Percentiles rank a stretch among this genome's conserved stretches.
phyloP scores from a whole-genome alignment of 371 early-diverging fungal genomes.

The Mortierella sp. region DNA sequence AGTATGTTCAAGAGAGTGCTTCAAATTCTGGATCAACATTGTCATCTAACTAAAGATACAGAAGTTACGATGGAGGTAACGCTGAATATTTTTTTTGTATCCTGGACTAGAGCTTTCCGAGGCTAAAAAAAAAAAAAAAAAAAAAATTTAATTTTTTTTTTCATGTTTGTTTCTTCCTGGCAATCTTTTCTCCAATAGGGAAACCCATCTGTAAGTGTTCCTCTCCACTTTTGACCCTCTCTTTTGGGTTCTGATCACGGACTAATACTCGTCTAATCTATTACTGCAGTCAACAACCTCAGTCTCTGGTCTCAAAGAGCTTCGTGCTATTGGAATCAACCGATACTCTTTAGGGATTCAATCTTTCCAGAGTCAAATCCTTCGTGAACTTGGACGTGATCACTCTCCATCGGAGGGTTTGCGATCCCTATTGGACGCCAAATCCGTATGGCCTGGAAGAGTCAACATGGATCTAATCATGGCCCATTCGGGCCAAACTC shows the following conservation, averaged over 20 bases:
- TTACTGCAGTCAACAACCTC: constrained; percentile 60
- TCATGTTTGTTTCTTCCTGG: neutral
- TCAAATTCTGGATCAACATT: constrained; percentile 51
- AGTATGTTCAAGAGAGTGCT: constrained; percentile 55
- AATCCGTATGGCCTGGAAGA: constrained; percentile 65
- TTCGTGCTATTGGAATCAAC: constrained; percentile 76
- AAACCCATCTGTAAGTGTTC: constrained; percentile 70
- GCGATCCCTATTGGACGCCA: constrained; percentile 64
- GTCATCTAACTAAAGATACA: constrained; percentile 51
- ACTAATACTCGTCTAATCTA: neutral
- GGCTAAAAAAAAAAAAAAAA: too few relatives aligned
- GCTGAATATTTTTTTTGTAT: too few relatives aligned
- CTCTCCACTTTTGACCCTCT: too few relatives aligned
- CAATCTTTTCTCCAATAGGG: constrained; percentile 42
- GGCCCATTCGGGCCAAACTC: constrained; percentile 79
- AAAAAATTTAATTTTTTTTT: too few relatives aligned
- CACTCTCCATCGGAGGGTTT: constrained; percentile 74
- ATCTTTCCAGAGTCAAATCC: constrained; percentile 66
- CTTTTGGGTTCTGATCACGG: too few relatives aligned
- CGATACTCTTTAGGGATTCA: constrained; percentile 88
- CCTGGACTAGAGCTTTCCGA: too few relatives aligned
- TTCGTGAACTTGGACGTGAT: constrained; percentile 74
- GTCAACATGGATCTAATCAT: constrained; percentile 91
- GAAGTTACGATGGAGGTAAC: constrained; percentile 74
- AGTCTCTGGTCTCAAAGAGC: constrained; percentile 51